These are phyloP conservation scores for Arachnomyces sp. DNA, from an alignment of 2,329 filamentous ascomycete species.

Conservation along the genomic window DNA sequence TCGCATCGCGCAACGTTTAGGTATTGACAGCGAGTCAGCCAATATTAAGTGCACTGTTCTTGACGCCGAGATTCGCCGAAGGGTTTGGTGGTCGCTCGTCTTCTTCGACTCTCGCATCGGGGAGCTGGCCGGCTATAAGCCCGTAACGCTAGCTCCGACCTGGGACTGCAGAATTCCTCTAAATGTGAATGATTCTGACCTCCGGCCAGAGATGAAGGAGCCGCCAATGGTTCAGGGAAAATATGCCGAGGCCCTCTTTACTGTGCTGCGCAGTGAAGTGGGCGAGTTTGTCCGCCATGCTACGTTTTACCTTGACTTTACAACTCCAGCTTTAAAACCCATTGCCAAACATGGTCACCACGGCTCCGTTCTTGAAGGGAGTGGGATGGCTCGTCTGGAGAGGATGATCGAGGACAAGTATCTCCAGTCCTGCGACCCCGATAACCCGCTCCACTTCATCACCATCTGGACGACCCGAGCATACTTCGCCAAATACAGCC, in stretches of 20 bases:
- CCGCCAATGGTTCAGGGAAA: conserved; percentile 21
- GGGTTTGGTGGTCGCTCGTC: conserved; percentile 66
- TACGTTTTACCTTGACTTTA: conserved; percentile 40
- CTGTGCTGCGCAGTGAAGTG: conserved; percentile 37
- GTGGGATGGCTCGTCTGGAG: conserved; percentile 31
- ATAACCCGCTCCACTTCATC: conserved; percentile 41
- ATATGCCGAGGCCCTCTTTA: conserved; percentile 37
- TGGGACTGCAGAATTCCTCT: conserved; percentile 40
- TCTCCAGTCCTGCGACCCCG: conserved; percentile 33
- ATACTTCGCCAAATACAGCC: conserved; percentile 41
- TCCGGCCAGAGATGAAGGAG: conserved; percentile 32
- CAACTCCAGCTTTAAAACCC: conserved; percentile 34
- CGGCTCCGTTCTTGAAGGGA: conserved; percentile 14
- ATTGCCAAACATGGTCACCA: conserved; percentile 27
- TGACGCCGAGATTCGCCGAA: conserved; percentile 61
- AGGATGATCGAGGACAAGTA: conserved; percentile 41
- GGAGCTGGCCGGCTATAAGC: conserved; percentile 53
- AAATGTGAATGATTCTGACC: conserved; percentile 38
- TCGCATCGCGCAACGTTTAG: conserved; percentile 60
- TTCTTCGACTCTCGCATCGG: conserved; percentile 62
- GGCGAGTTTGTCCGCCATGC: conserved; percentile 34
- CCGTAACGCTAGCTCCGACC: conserved; percentile 30
- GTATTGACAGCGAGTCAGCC: conserved; percentile 57
- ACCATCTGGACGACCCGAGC: conserved; percentile 40
- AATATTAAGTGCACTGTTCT: conserved; percentile 40